Evolutionary conservation across 768 basidiomycete genomes (phyloP).

Genomic region (Tricholoma flavovirens): DNA sequence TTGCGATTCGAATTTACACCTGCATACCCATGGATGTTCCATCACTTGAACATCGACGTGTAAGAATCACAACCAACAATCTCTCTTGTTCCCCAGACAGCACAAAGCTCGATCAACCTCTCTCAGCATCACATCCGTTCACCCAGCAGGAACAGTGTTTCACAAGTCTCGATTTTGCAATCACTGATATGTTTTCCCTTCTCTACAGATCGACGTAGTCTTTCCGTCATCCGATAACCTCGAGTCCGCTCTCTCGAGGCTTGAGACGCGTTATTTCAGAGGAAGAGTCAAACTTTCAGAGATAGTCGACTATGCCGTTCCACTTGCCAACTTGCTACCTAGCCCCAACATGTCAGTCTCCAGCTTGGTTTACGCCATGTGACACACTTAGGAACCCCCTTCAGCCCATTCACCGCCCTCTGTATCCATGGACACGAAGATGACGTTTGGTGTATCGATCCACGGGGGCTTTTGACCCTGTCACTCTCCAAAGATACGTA

Average conservation of each 20-base stretch:
- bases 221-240: slow-evolving; percentile 42
- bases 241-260: slow-evolving; percentile 32
- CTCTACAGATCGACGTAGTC: slow-evolving; percentile 53
- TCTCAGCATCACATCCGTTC: slow-evolving; percentile 44
- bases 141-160: slow-evolving; percentile 38
- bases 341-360: slow-evolving; percentile 1
- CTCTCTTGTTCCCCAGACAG: slow-evolving; percentile 8
- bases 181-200: not conserved
- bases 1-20: not conserved
- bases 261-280: slow-evolving; percentile 42
- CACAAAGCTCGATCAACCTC: slow-evolving; percentile 25
- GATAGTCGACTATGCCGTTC: slow-evolving; percentile 33
- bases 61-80: slow-evolving; percentile 14
- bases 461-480: slow-evolving; percentile 53
- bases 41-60: slow-evolving; percentile 15
- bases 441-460: slow-evolving; percentile 69
- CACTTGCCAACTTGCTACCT: slow-evolving; percentile 17
- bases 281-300: slow-evolving; percentile 38
- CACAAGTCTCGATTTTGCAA: not conserved
- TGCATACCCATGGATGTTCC: slow-evolving; percentile 3
- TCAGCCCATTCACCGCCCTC: slow-evolving; percentile 26
- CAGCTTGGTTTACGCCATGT: not conserved
- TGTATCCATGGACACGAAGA: slow-evolving; percentile 30
- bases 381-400: slow-evolving; percentile 6
- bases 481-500: slow-evolving; percentile 53